Evolutionary conservation across 352 stramenopile genomes (phyloP).

Genomic region (Globisporangium abappressorium): DNA sequence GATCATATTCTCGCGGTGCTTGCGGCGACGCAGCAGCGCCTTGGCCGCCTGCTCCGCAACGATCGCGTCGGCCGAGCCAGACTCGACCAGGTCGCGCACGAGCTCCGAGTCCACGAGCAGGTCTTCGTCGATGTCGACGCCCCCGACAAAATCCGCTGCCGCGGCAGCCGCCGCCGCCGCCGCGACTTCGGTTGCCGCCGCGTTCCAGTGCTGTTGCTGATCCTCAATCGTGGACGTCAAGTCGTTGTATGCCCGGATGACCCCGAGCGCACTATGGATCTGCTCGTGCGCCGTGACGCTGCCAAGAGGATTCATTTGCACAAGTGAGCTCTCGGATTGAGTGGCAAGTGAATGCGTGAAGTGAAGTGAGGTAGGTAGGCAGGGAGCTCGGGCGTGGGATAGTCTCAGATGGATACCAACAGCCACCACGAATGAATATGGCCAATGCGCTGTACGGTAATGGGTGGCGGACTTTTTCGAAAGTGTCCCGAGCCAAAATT

Average conservation of each 20-base stretch:
- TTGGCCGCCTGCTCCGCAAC: slow-evolving; percentile 6
- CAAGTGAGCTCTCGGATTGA: slow-evolving; percentile 4
- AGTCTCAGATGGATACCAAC: neutral
- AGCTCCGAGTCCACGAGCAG: slow-evolving; percentile 4
- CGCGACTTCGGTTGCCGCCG: neutral
- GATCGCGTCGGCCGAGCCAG: slow-evolving; percentile 9
- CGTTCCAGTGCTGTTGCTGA: neutral
- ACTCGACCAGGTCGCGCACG: slow-evolving; percentile 1
- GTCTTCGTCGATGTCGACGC: slow-evolving; percentile 1
- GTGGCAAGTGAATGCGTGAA: neutral
- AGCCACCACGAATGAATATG: neutral
- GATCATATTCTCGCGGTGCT: slow-evolving; percentile 47
- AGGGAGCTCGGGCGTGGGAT: neutral
- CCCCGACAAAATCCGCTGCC: neutral
- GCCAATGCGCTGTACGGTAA: neutral
- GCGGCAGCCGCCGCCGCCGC: neutral
- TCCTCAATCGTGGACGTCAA: slow-evolving; percentile 1
- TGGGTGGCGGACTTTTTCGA: neutral
- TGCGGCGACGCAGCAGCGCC: slow-evolving; percentile 6
- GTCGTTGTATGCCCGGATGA: slow-evolving; percentile 6
- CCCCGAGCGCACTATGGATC: slow-evolving; percentile 1
- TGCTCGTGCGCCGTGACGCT: neutral
- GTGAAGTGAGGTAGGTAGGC: neutral
- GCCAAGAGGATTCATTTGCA: slow-evolving; percentile 1
- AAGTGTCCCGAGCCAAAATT: neutral